Percentiles rank a stretch among this genome's conserved stretches.
phyloP scores from a whole-genome alignment of 257 asterid species.

The Petrea volubilis region DNA sequence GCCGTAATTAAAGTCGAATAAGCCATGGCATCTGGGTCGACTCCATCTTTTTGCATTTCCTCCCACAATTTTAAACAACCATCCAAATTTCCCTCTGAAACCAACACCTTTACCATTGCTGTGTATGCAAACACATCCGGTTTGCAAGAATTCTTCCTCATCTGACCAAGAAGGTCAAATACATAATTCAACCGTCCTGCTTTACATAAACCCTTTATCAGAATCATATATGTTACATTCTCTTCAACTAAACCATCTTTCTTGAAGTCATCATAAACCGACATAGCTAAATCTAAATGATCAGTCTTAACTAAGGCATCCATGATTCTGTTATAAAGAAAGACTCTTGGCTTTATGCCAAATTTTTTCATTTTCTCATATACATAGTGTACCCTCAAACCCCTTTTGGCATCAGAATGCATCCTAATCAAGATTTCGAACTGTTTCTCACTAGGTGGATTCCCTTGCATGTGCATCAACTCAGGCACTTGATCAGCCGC shows the following conservation, averaged over 20 bases:
- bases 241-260: constrained; percentile 77
- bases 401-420: constrained; percentile 89
- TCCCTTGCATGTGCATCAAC: constrained; percentile 94
- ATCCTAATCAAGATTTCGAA: constrained; percentile 88
- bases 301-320: constrained; percentile 86
- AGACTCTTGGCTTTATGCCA: constrained; percentile 85
- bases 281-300: constrained; percentile 80
- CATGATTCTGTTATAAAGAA: constrained; percentile 79
- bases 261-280: constrained; percentile 81
- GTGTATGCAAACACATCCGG: constrained; percentile 99
- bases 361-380: constrained; percentile 93
- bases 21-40: constrained; percentile 92
- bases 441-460: constrained; percentile 89
- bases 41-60: constrained; percentile 70
- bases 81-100: constrained; percentile 68
- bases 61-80: constrained; percentile 84
- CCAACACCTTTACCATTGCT: constrained; percentile 78
- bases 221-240: constrained; percentile 73
- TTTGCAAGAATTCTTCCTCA: constrained; percentile 79
- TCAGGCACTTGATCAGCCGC: constrained; percentile 97
- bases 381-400: constrained; percentile 85
- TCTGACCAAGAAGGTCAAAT: constrained; percentile 59
- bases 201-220: constrained; percentile 87
- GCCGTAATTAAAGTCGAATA: constrained; percentile 77
- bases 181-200: constrained; percentile 64